Base-by-base conservation (phyloP, 2,329 filamentous ascomycete species). In the Podosphaera aphanis region DNA sequence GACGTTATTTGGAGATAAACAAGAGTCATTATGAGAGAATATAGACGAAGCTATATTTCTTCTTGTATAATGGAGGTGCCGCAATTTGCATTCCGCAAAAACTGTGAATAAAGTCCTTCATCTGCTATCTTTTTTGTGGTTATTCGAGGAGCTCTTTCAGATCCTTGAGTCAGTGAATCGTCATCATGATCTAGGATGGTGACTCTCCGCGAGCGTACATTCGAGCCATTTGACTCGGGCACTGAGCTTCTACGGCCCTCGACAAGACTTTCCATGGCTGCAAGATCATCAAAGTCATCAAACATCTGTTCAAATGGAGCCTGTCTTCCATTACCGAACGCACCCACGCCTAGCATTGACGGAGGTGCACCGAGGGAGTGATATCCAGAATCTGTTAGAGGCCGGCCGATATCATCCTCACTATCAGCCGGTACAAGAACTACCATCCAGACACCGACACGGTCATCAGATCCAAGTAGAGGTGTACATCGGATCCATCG, bases 401-500 rank as follows among this genome's bases (percentile, higher is more conserved):
- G 16, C 13, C 40, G 40, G 3, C 20, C 33, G 13, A 36, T 37
- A n/a, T 25, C 43, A 33, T 19, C 35, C 5, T 51, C 47, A 7
- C 39, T 44, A 31, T 53, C 52, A 1, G 49, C 38, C 2, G 50
- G 49, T 11, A 82, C 71, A 8, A 84, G 65, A 1, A 83, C 68
- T 2, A 84, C 67, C 74, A 84, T 80, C 79, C 79, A 84, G 0
- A 83, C 78, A 4, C 80, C 80, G 0, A 84, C 71, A 6, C 69
- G 63, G 3, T 76, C 74, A 50, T 75, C 74, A 23, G 68, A 66
- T 2, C 78, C 78, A 1, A 80, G 60, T 3, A 84, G 61, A 1
- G 80, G 79, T 25, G 79, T 83, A 55, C 77, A 80, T 57, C 83
- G 79, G 23, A 84, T 79, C 77, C 77, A 83, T 37, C 78, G 69